These are phyloP conservation scores for Sarocladium strictum DNA, from an alignment of 2,329 filamentous ascomycete genomes.

Conservation along the genomic window DNA sequence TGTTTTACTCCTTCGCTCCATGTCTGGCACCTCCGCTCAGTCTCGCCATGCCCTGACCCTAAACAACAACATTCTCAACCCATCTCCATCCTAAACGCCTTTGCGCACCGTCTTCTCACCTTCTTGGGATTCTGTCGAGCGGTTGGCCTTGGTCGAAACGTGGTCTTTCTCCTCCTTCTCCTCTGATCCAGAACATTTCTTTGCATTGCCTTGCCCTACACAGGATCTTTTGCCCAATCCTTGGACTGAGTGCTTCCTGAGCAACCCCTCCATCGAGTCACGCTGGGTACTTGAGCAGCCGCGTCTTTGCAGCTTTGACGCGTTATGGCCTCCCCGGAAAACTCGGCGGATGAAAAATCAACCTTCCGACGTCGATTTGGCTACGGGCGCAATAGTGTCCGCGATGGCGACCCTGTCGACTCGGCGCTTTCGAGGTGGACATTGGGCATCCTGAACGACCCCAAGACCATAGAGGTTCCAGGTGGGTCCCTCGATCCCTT, in stretches of 20 bases:
- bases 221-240: neutral
- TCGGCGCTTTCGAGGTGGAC: conserved; percentile 40
- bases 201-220: too few species aligned
- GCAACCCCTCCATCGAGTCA: neutral
- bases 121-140: too few species aligned
- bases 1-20: neutral
- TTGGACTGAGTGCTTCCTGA: neutral
- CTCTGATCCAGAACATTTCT: too few species aligned
- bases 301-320: neutral
- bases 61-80: neutral
- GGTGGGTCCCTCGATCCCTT: conserved; percentile 43
- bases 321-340: neutral
- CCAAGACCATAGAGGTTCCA: conserved; percentile 77
- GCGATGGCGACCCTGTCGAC: conserved; percentile 4
- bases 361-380: conserved; percentile 7
- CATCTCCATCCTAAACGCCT: neutral
- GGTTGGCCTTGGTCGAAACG: too few species aligned
- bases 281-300: neutral
- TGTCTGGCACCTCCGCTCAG: neutral
- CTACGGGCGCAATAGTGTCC: conserved; percentile 13
- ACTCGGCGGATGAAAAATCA: neutral
- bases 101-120: neutral
- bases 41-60: conserved; percentile 1
- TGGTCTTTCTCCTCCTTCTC: too few species aligned
- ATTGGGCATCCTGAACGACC: conserved; percentile 80